Evolutionary conservation across 2,329 filamentous ascomycete genomes (phyloP).

Genomic region (Aotearoamyces nothofagi): DNA sequence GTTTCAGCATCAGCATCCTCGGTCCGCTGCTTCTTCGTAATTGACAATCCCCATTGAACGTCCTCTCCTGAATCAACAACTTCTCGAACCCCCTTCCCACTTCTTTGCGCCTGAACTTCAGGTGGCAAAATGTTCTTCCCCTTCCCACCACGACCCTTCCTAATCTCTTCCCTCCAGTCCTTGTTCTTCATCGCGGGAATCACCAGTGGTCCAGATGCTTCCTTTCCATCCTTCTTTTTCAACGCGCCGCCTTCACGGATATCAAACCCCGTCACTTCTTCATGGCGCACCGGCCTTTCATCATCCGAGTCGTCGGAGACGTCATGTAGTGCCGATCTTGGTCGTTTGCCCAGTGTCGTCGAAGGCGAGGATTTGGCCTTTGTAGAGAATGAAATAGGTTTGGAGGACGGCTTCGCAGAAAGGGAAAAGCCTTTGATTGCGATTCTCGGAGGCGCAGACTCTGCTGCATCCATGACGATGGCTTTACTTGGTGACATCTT

Average conservation of each 20-base stretch:
- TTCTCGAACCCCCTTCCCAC: conserved; percentile 17
- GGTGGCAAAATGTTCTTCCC: conserved; percentile 40
- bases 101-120: conserved; percentile 30
- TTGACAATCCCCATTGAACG: conserved; percentile 30
- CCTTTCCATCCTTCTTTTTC: conserved; percentile 20
- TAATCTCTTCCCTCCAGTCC: conserved; percentile 44
- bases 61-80: conserved; percentile 17
- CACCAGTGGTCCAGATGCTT: conserved; percentile 26
- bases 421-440: conserved; percentile 25
- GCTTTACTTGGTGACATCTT: too few relatives aligned
- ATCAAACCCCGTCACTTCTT: conserved; percentile 34
- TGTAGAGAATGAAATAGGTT: conserved; percentile 18
- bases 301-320: conserved; percentile 34
- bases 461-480: too few relatives aligned
- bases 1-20: conserved; percentile 11
- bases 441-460: conserved; percentile 17
- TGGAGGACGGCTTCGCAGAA: conserved; percentile 16
- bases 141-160: conserved; percentile 23
- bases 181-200: conserved; percentile 44
- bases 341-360: conserved; percentile 24
- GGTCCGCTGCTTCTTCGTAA: conserved; percentile 23
- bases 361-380: conserved; percentile 15
- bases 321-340: conserved; percentile 25
- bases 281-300: conserved; percentile 20
- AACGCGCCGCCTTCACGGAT: conserved; percentile 26